Evolutionary conservation across 305 asterid genomes (phyloP), one percentile per base, ranked within the genome.

Genomic region (Fraxinus albicans): DNA sequence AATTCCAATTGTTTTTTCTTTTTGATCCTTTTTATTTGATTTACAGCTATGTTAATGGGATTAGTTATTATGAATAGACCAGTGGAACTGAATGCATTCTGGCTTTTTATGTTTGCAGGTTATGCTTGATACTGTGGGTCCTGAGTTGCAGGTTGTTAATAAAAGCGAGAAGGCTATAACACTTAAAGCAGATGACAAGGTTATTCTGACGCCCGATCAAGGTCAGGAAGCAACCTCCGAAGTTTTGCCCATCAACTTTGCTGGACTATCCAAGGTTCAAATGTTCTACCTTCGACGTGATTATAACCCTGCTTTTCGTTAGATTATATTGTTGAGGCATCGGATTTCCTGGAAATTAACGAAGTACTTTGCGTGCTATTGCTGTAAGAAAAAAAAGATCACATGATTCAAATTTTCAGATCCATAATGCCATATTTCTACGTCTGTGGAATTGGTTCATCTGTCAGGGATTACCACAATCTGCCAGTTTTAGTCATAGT

Each of bases 101-200:
- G 79, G 44, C 75, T 82, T 83, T 50, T 17, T 8, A n/a, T 2
- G 38, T 80, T 84, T 86, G 80, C 89, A 94, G 98, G 96, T 94
- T 81, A 96, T 96, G 99, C 82, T 96, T 70, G 99, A 96, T 79
- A 96, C 99, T 0, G 96, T 92, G 80, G 99, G 99, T 29, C 91
- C 98, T 6, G 98, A 96, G 86, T 85, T 96, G 74, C 98, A 93
- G 89, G 99, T 97, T 76, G 90, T 93, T 83, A 97, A 97, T 85
- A 92, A 90, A 83, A 87, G 89, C 21, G 98, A 92, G 91, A 90
- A 81, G 35, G 82, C 95, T 78, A 97, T 97, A 84, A 90, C 97
- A 15, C 95, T 97, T 8, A 86, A 90, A 89, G 94, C 74, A 10
- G 98, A 94, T 21, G 97, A 83, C 77, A 91, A 90, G 80, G 96